phyloP scores from a whole-genome alignment of 768 basidiomycete species.

The Gymnopilus junonius region DNA sequence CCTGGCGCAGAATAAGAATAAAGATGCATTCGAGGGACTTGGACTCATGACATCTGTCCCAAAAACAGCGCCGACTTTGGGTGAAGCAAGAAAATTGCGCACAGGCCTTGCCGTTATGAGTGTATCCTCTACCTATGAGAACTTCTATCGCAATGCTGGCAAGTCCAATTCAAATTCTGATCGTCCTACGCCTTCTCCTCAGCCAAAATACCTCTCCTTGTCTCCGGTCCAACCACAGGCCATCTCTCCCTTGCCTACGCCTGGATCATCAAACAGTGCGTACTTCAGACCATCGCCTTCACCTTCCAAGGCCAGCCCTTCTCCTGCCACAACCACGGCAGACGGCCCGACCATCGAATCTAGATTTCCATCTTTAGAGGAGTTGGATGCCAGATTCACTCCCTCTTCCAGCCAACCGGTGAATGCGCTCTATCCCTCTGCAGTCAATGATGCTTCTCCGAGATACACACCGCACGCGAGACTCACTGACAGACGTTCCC shows the following conservation, averaged over 20 bases:
- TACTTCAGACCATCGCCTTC: constrained; percentile 36
- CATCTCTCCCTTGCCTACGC: constrained; percentile 33
- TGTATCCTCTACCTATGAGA: constrained; percentile 27
- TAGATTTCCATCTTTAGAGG: constrained; percentile 88
- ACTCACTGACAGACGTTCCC: constrained; percentile 5
- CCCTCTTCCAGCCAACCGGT: constrained; percentile 10
- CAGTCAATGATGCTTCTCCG: constrained; percentile 20
- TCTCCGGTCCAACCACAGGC: constrained; percentile 33
- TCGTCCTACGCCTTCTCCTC: constrained; percentile 42
- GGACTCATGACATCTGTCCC: constrained; percentile 51
- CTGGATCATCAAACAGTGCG: constrained; percentile 31
- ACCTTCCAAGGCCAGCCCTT: constrained; percentile 32
- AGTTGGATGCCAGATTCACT: constrained; percentile 60
- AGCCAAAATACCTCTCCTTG: constrained; percentile 28
- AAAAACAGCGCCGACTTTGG: constrained; percentile 67
- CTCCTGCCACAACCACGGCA: constrained; percentile 22
- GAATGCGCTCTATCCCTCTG: constrained; percentile 28
- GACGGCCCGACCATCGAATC: constrained; percentile 62
- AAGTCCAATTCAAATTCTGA: constrained; percentile 25
- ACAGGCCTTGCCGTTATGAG: constrained; percentile 69
- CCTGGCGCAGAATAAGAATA: constrained; percentile 35
- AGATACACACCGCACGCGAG: constrained; percentile 12
- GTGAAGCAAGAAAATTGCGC: constrained; percentile 72
- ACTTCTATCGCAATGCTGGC: constrained; percentile 34
- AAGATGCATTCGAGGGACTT: constrained; percentile 82